Evolutionary conservation across 495 filamentous ascomycete species (phyloP), one percentile per base, ranked within the genome.

Genomic region (Parathielavia hyrcaniae): DNA sequence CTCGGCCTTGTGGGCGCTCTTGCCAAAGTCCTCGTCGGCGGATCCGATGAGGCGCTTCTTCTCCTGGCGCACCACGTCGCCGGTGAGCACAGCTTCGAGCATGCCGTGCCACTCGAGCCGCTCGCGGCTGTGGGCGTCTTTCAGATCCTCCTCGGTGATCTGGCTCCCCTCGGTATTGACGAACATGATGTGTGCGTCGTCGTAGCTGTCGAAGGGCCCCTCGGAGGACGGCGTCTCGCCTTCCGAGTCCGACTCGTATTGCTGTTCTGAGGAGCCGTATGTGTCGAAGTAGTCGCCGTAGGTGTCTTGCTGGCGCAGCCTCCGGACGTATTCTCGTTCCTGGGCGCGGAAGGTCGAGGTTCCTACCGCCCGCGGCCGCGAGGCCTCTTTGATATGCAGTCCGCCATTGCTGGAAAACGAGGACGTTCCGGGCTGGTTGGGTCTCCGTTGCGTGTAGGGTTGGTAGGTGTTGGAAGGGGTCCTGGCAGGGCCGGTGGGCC

Each of bases 81-180:
- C 93, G 38, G 91, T 97, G 61, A 98, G 73, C 4, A 98, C 93
- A 1, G 90, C 91, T 30, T 91, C 90, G 40, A 98, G 76, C 93
- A 98, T 98, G 5, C 89, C 87, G 73, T 98, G 92, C 93, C 93
- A 98, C 72, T 98, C 95, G 30, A 98, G 75, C 39, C 93, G 78
- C 71, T 97, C 93, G 52, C 93, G 82, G 66, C 93, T 97, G 61
- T 83, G 84, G 1, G 89, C 87, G 61, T 95, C 87, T 74, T 86
- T 86, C 36, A 97, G 75, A 69, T 98, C 95, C 58, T 97, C 93
- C 32, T 86, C 72, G 5, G 89, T 90, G 4, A 91, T 90, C 63
- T 95, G 85, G 59, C 88, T 87, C 57, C 95, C 89, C 64, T 93
- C 88, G 35, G 86, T 81, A 62, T 92, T 86, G 49, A 75, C 83